These are phyloP conservation scores for Catunica adiposa DNA, from an alignment of 2,329 filamentous ascomycete genomes.

Conservation along the genomic window DNA sequence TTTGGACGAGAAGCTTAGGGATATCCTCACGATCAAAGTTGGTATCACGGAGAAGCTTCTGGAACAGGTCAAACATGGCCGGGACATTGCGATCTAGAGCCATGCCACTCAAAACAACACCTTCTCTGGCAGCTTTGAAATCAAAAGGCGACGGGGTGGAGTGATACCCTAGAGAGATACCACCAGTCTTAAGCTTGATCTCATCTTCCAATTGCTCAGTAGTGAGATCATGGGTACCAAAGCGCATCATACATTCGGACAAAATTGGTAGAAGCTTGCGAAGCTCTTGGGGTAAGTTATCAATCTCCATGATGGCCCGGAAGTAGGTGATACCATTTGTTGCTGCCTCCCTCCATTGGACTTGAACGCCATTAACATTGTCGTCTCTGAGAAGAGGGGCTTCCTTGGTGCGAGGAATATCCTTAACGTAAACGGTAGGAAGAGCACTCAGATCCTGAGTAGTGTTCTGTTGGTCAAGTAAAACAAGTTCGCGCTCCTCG, in stretches of 20 bases:
- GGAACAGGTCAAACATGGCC: slow-evolving; percentile 75
- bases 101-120: slow-evolving; percentile 69
- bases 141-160: slow-evolving; percentile 62
- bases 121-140: slow-evolving; percentile 56
- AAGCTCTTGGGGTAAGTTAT: slow-evolving; percentile 68
- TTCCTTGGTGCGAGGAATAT: slow-evolving; percentile 70
- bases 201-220: slow-evolving; percentile 93
- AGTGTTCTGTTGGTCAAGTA: slow-evolving; percentile 69
- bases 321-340: slow-evolving; percentile 97
- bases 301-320: slow-evolving; percentile 66
- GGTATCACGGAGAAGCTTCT: slow-evolving; percentile 67
- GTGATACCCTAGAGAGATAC: slow-evolving; percentile 71
- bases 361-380: slow-evolving; percentile 45
- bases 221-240: slow-evolving; percentile 71
- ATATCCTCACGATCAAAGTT: slow-evolving; percentile 76
- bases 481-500: slow-evolving; percentile 59
- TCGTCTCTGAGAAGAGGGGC: slow-evolving; percentile 43
- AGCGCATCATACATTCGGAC: slow-evolving; percentile 78
- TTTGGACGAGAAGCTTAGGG: slow-evolving; percentile 64
- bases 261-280: slow-evolving; percentile 77
- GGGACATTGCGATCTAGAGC: slow-evolving; percentile 80
- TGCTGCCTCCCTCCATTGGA: slow-evolving; percentile 82
- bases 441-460: slow-evolving; percentile 74
- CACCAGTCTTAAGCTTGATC: slow-evolving; percentile 92
- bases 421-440: slow-evolving; percentile 72